These are phyloP conservation scores for Chaetomium cochliodes DNA, from an alignment of 495 filamentous ascomycete genomes.

Conservation along the genomic window DNA sequence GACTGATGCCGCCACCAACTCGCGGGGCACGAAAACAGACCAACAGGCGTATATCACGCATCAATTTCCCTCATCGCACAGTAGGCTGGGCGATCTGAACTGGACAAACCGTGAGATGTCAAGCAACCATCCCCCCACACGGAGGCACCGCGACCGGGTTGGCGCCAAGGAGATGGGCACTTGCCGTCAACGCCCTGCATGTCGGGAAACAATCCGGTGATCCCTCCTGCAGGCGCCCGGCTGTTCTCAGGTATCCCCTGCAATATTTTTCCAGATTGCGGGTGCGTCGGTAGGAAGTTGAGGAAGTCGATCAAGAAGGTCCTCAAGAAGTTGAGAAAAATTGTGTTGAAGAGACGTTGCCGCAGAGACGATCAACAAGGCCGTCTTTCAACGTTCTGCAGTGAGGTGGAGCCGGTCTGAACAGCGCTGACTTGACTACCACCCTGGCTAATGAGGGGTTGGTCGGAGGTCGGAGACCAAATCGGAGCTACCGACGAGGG, in stretches of 20 bases:
- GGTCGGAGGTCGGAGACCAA: slow-evolving; percentile 2
- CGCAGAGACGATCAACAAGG: too few species aligned
- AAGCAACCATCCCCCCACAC: slow-evolving; percentile 1
- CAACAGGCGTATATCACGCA: neutral
- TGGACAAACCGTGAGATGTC: neutral
- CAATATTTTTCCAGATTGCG: neutral
- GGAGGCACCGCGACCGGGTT: neutral
- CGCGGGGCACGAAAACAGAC: neutral
- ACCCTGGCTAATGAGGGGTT: neutral
- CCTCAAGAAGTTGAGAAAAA: too few species aligned
- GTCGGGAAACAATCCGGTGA: slow-evolving; percentile 16
- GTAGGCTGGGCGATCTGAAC: neutral
- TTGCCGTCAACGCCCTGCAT: slow-evolving; percentile 11
- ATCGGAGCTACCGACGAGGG: neutral
- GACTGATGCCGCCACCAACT: neutral
- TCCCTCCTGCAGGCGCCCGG: slow-evolving; percentile 3
- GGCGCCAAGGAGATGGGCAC: slow-evolving; percentile 17
- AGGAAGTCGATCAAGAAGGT: neutral
- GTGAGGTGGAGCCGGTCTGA: neutral
- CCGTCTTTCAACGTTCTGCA: too few species aligned
- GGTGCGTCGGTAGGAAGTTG: neutral
- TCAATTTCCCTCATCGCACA: neutral
- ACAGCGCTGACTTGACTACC: neutral
- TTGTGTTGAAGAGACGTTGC: too few species aligned
- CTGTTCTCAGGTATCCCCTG: neutral